Evolutionary conservation across 345 rosid species (phyloP), one percentile per base, ranked within the genome.

Genomic region (Pseudoturritis turrita): DNA sequence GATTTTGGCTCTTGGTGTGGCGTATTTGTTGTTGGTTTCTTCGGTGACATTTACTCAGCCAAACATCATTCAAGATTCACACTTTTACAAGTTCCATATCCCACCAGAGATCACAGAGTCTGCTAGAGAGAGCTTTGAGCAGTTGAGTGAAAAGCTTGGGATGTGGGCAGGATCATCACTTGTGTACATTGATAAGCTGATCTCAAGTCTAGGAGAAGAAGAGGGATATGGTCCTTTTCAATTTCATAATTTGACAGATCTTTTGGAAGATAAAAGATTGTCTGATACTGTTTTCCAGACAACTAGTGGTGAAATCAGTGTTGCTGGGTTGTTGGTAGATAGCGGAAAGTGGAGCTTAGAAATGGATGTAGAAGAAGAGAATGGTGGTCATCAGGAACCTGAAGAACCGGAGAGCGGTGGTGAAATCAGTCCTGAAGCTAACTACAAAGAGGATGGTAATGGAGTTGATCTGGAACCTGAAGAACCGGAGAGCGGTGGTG

Each of bases 1-100:
- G 61, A 46, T 87, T 73, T 70, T 84, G 23, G 58, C 73, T 18
- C 37, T 84, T 58, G 77, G 72, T 5, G n/a, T 82, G 28, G 80
- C 78, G 60, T 79, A 73, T 59, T 40, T 83, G 23, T 82, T 78
- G 45, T 10, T 80, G 55, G 73, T 60, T 68, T 60, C 74, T 45
- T 75, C 83, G 6, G 33, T 18, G 29, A 11, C 51, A 1, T 0
- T 54, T 37, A 19, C 54, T 62, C 65, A 26, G 4, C 39, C 45
- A 62, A 31, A 2, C 31, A 21, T 36, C 18, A 22, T 1, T 19
- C 9, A 62, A 28, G 60, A 17, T 46, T 54, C 29, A 46, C 31
- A 37, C 12, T 29, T 62, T 36, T 26, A 55, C 39, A 26, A 69
- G 59, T 62, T 55, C 13, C 39, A 76, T 7, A 29, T 62, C 10